Evolutionary conservation across 176 grass and related monocot genomes (phyloP), one percentile per base, ranked within the genome.

Genomic region (Rhynchospora breviuscula): DNA sequence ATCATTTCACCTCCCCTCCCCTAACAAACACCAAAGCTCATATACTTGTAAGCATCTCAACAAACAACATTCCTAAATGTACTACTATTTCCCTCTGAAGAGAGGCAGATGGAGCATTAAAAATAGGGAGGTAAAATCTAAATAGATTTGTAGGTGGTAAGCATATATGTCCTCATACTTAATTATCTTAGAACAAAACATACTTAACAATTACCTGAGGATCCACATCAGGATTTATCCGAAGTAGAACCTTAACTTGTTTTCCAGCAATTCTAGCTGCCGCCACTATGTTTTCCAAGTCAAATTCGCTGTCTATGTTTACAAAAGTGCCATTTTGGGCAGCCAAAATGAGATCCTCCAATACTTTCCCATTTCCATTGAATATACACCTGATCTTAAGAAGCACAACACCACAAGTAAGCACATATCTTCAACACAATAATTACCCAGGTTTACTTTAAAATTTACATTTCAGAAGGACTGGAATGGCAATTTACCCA

Each of bases 211-310:
- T 6, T 88, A 98, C 95, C 92, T 98, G 95, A 0, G 95, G 92
- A 90, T 98, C 95, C 26, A 98, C 95, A 89, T 98, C 95, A 31
- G 95, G 92, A 81, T 98, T 98, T 75, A 98, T 98, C 81, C 92
- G 91, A 49, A 98, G 95, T 87, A 98, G 91, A 89, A 98, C 88
- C 84, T 89, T 87, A 22, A 95, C 89, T 95, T 90, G 88, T 85
- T 93, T 95, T 90, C 95, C 91, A 26, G 67, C 77, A 52, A 83
- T 79, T 79, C 88, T 93, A 59, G 95, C 92, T 62, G 95, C 92
- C 67, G 45, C 45, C 15, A 95, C 92, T 66, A 98, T 95, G 86
- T 98, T 91, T 77, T 95, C 91, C 87, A 95, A 90, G 87, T 98
- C 95, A 86, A 98, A 98, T 80, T 98, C 95, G 76, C 95, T 98